Base-by-base conservation (phyloP, 2,329 filamentous ascomycete species). In the Lachnellula willkommii region DNA sequence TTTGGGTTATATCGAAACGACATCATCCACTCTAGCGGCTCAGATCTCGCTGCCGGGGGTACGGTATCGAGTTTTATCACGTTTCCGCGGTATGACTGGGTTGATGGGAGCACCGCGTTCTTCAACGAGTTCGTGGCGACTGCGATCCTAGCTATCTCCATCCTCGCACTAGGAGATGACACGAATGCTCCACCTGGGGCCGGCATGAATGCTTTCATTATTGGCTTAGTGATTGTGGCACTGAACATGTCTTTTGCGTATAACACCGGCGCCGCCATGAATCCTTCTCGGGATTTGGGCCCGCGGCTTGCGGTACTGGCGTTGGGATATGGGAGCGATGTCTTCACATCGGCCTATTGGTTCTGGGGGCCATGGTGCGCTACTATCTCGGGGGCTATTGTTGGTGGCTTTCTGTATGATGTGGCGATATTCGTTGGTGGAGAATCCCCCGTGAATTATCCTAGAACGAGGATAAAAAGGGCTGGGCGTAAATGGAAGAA, bases 381-480 rank as follows among this genome's bases (percentile, higher is more conserved):
- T 11, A 71, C 72, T 0, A 54, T 72, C 20, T 59, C 58, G 46
- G 77, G 73, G 11, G 70, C 69, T 26, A 70, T 76, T 26, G 67
- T 74, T 42, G 75, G 76, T 1, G 76, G 67, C 8, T 76, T 78
- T 58, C 65, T 79, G 56, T 80, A 81, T 65, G 78, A 80, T 64
- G 71, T 74, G 58, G 74, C 73, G 60, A 79, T 75, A 60, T 80
- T 79, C 61, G 75, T 74, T 1, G 74, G 75, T 5, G 77, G 76
- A 1, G 77, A 79, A 62, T 75, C 72, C 45, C 78, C 77, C 14
- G 75, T 78, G 54, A 80, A 77, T 66, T 76, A 81, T 67, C 75
- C 74, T 2, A 73, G 75, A 26, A 70, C 70, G 57, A 68, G 73
- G 47, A 74, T 72, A 7, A 67, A 71, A 62, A 67, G 74, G 35